phyloP scores from a whole-genome alignment of 129 eudicot genomes.

The Artemisia annua region DNA sequence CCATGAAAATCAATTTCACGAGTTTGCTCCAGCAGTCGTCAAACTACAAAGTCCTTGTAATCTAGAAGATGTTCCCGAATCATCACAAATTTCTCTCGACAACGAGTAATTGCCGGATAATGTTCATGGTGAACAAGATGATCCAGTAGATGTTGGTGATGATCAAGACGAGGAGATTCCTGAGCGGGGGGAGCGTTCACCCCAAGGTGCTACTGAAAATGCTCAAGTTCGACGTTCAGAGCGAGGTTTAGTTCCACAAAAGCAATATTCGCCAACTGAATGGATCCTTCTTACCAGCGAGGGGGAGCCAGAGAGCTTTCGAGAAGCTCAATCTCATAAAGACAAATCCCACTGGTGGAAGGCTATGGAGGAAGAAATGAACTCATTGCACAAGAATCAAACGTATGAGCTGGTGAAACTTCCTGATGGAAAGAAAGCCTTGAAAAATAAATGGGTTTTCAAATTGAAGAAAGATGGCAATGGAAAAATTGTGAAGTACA shows the following conservation, averaged over 20 bases:
- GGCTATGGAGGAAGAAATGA: conserved; percentile 7
- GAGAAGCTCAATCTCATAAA: no score
- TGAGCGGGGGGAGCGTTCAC: background rate
- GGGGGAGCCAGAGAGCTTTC: no score
- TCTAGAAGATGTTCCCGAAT: background rate
- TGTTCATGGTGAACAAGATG: no score
- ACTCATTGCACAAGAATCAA: background rate
- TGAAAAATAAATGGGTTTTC: background rate
- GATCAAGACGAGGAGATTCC: background rate
- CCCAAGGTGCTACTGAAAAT: background rate
- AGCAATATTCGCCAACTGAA: background rate
- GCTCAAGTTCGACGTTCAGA: background rate
- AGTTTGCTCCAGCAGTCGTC: background rate
- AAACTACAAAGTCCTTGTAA: background rate
- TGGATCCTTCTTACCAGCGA: no score
- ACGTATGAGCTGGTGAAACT: background rate
- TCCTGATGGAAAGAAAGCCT: background rate
- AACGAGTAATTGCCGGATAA: no score
- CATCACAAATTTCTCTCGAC: no score
- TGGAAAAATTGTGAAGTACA: background rate
- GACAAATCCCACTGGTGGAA: background rate
- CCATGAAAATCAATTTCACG: background rate
- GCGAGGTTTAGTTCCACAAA: conserved; percentile 5
- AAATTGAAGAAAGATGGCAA: background rate
- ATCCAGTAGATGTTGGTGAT: background rate